Evolutionary conservation across 2,329 filamentous ascomycete species (phyloP).

Genomic region (Phaeoacremonium minimum): DNA sequence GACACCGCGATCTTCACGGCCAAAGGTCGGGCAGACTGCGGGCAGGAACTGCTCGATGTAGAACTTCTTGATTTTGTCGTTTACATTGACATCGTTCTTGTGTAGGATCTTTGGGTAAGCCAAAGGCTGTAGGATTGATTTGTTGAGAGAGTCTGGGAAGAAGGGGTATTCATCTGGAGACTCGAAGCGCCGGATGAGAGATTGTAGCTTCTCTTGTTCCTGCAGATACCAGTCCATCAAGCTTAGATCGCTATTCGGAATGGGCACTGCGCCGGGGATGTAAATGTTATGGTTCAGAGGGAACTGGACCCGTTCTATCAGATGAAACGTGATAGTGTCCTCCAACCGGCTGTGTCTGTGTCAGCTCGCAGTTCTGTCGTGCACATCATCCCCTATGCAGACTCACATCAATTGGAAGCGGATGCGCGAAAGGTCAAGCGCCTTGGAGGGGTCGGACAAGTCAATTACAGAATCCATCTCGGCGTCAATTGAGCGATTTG

Average conservation of each 20-base stretch:
- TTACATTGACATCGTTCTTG: conserved; percentile 85
- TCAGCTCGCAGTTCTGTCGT: too few species aligned
- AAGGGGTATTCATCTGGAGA: conserved; percentile 97
- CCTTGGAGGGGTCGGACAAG: conserved; percentile 77
- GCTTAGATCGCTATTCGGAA: conserved; percentile 69
- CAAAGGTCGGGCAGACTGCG: conserved; percentile 72
- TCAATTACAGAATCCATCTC: conserved; percentile 89
- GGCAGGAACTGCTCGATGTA: conserved; percentile 85
- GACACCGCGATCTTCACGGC: conserved; percentile 76
- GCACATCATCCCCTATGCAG: too few species aligned
- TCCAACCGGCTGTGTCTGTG: conserved; percentile 70
- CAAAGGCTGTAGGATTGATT: conserved; percentile 81
- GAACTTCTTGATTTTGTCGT: conserved; percentile 77
- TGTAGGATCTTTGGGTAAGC: conserved; percentile 86
- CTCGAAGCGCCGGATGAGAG: conserved; percentile 89
- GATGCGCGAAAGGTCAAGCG: conserved; percentile 86
- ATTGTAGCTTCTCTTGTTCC: conserved; percentile 88
- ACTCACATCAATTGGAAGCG: conserved; percentile 88
- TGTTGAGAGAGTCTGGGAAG: conserved; percentile 77
- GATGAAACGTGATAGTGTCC: conserved; percentile 94
- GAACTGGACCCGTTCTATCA: conserved; percentile 98
- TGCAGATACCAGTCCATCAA: conserved; percentile 93
- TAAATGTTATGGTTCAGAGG: conserved; percentile 90
- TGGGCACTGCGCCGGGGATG: conserved; percentile 68
- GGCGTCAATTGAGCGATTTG: too few species aligned